These are phyloP conservation scores for Murraya koenigii DNA, from an alignment of 345 rosid species.

Conservation along the genomic window DNA sequence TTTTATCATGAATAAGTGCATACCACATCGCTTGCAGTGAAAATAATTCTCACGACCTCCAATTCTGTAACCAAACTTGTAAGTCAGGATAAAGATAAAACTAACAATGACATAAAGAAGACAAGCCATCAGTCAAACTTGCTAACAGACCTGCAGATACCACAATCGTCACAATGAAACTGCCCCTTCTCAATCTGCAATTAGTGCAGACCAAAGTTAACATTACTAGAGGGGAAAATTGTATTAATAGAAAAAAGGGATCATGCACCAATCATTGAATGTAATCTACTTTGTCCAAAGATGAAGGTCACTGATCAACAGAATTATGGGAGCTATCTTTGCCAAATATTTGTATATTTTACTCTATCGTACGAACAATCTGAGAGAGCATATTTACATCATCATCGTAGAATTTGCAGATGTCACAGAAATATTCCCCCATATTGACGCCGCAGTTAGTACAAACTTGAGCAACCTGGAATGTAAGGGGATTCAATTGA, in stretches of 20 bases:
- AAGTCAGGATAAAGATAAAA: not conserved
- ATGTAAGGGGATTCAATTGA: not conserved
- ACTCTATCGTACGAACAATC: not conserved
- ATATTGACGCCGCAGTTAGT: constrained; percentile 95
- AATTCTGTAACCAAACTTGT: constrained; percentile 46
- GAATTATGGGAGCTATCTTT: constrained; percentile 5
- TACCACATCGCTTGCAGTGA: constrained; percentile 97
- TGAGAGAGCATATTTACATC: constrained; percentile 46
- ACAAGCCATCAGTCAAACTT: not conserved
- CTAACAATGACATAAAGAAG: not conserved
- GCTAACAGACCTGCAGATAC: constrained; percentile 81
- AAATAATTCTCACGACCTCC: constrained; percentile 84
- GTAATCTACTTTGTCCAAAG: not conserved
- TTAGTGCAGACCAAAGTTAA: not conserved
- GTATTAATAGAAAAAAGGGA: constrained; percentile 6
- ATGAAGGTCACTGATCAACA: constrained; percentile 4
- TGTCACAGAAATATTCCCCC: constrained; percentile 93
- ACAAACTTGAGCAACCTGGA: constrained; percentile 73
- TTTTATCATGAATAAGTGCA: constrained; percentile 10
- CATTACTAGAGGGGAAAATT: not conserved
- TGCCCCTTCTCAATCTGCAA: constrained; percentile 67
- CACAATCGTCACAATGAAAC: constrained; percentile 95
- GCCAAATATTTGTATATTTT: not conserved
- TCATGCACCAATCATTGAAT: not conserved
- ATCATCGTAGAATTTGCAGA: constrained; percentile 93